phyloP scores from a whole-genome alignment of 495 filamentous ascomycete genomes.

The Penicillium turbatum region DNA sequence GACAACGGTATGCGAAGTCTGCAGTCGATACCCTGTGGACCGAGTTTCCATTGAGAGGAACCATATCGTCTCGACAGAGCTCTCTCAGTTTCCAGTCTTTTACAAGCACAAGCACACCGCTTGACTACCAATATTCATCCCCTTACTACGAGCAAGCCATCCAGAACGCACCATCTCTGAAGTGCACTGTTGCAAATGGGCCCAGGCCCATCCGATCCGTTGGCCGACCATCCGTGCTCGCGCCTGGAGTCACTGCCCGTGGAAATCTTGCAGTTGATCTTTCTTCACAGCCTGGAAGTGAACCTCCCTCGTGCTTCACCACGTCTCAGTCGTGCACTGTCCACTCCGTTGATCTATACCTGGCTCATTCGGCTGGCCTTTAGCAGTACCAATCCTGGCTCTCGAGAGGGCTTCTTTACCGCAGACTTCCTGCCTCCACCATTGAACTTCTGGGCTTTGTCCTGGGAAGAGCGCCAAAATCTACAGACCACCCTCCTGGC shows the following conservation, averaged over 20 bases:
- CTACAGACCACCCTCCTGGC: conserved; percentile 35
- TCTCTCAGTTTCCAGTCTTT: not conserved
- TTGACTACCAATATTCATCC: too few species aligned
- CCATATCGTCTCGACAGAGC: not conserved
- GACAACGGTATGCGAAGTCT: conserved; percentile 1
- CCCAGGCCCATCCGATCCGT: conserved; percentile 4
- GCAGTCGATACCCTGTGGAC: not conserved
- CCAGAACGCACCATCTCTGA: not conserved
- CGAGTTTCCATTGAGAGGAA: conserved; percentile 12
- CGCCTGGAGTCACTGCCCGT: conserved; percentile 48
- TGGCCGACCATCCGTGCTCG: conserved; percentile 21
- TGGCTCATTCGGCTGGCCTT: conserved; percentile 45
- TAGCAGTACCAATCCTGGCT: conserved; percentile 33
- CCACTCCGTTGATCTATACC: conserved; percentile 35
- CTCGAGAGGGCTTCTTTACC: conserved; percentile 31
- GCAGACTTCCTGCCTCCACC: conserved; percentile 37
- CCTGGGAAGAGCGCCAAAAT: conserved; percentile 17
- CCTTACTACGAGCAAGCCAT: not conserved
- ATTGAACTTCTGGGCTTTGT: conserved; percentile 30
- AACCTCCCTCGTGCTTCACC: conserved; percentile 47
- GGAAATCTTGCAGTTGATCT: conserved; percentile 51
- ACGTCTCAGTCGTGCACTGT: conserved; percentile 29
- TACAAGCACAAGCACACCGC: not conserved
- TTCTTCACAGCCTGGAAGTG: conserved; percentile 47
- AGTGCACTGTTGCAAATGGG: conserved; percentile 15